Evolutionary conservation across 2,329 filamentous ascomycete species (phyloP), one percentile per base, ranked within the genome.

Genomic region (Fusarium robinianum): DNA sequence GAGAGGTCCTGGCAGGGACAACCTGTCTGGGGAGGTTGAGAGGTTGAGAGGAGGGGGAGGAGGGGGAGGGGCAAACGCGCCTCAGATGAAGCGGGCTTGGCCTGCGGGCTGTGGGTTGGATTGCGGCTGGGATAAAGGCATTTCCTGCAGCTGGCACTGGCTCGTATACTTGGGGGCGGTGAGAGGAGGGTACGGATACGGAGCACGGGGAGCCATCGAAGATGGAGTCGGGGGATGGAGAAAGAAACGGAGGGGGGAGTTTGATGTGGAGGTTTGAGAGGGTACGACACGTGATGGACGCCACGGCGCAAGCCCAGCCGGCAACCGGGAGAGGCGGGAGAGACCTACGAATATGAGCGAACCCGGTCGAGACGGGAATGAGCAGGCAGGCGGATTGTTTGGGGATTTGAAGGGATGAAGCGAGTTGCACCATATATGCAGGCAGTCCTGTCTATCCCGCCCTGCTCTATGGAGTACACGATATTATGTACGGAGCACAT

Each of bases 231-330:
- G 49, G 40, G 38, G n/a, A n/a, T n/a, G n/a, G n/a, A n/a, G 12
- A 10, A 33, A 15, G 15, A 22, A 14, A 48, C 19, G 19, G 15
- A 17, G 18, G 25, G 33, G 26, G 39, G 38, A 42, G 35, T 34
- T 38, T 45, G 49, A 44, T 34, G 35, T 37, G 36, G 44, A 49
- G 45, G 44, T 38, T 44, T 39, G 21, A 37, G 16, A 24, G 31
- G 22, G 26, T 26, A 27, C 37, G 24, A 51, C 41, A 54, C 51
- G 51, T 53, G 51, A 53, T 35, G 34, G 26, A 50, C 49, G 46
- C 51, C 50, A 47, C 31, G 29, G 30, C 16, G 30, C 23, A 41
- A 27, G 19, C 19, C 16, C 11, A 30, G 24, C 24, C 19, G 32
- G 33, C 9, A 29, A 32, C 19, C 26, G 19, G 26, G 21, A 39